Evolutionary conservation across 768 basidiomycete species (phyloP).

Genomic region (Suillus hirtellus): DNA sequence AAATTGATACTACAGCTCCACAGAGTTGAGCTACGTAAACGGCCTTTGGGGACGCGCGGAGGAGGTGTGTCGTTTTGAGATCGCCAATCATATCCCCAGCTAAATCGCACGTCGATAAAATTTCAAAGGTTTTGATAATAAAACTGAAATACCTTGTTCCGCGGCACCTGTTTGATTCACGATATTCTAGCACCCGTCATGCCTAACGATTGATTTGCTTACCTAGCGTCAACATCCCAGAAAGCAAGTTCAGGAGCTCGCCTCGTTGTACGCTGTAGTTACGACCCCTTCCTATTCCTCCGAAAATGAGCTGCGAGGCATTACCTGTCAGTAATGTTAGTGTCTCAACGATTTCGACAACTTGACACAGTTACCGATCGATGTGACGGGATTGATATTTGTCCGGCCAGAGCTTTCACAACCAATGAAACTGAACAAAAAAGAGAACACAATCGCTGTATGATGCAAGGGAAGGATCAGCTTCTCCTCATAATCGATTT

Average conservation of each 20-base stretch:
- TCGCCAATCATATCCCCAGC: conserved; percentile 64
- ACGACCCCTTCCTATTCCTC: conserved; percentile 54
- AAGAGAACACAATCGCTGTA: conserved; percentile 51
- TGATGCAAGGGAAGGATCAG: not conserved
- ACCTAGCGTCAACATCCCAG: conserved; percentile 13
- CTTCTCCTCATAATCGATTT: not conserved
- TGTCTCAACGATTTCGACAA: not conserved
- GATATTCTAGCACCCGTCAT: not conserved
- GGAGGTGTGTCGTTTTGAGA: conserved; percentile 63
- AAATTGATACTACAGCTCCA: conserved; percentile 57
- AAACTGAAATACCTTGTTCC: conserved; percentile 10
- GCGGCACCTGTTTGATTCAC: conserved; percentile 11
- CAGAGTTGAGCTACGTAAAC: conserved; percentile 61
- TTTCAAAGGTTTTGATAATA: not conserved
- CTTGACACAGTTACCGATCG: conserved; percentile 33
- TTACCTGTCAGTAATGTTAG: conserved; percentile 16
- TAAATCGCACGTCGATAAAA: not conserved
- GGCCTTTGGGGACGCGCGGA: conserved; percentile 58
- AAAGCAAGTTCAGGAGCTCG: conserved; percentile 12
- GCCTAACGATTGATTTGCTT: not conserved
- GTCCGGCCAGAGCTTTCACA: conserved; percentile 59
- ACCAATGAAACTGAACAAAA: conserved; percentile 65
- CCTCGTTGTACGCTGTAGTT: conserved; percentile 17
- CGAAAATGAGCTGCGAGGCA: conserved; percentile 63
- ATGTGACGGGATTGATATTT: conserved; percentile 60